Conservation (phyloP, 2,329 filamentous ascomycete genomes). For the Ascochyta viciae-villosae region DNA sequence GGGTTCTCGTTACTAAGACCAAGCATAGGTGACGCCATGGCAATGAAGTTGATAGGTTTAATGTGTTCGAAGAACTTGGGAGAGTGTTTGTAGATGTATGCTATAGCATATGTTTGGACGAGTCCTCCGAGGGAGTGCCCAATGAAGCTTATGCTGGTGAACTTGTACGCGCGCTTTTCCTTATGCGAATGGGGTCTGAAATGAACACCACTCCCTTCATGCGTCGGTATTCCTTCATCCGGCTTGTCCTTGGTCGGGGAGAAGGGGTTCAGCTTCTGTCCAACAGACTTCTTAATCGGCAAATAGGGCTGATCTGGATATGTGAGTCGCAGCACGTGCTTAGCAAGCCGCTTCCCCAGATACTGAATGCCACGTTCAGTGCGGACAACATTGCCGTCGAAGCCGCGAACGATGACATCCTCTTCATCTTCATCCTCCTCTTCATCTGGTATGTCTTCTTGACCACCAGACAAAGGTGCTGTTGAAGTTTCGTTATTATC, state of each 20-base stretch:
- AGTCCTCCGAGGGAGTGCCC: conserved; percentile 90
- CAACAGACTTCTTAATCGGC: conserved; percentile 66
- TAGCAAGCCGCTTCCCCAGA: conserved; percentile 90
- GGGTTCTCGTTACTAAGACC: conserved; percentile 97
- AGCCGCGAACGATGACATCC: conserved; percentile 87
- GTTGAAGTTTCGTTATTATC: conserved; percentile 44
- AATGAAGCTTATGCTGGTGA: conserved; percentile 94
- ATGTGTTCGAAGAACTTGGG: conserved; percentile 88
- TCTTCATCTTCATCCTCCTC: conserved; percentile 72
- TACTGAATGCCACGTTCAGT: conserved; percentile 98
- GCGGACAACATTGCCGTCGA: conserved; percentile 84
- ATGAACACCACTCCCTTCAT: conserved; percentile 69
- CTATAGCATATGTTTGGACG: conserved; percentile 91
- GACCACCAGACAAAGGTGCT: conserved; percentile 58
- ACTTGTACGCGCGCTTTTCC: conserved; percentile 71
- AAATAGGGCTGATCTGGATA: conserved; percentile 93
- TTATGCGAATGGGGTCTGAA: conserved; percentile 52
- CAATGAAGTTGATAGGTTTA: conserved; percentile 87
- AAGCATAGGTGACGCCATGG: conserved; percentile 84
- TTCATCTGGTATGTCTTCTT: conserved; percentile 54
- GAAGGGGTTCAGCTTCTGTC: conserved; percentile 58
- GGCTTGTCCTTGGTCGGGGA: conserved; percentile 51
- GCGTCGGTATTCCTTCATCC: conserved; percentile 57
- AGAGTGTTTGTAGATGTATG: conserved; percentile 96
- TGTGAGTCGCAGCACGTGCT: conserved; percentile 86